phyloP scores from a whole-genome alignment of 225 moss, liverwort and hornwort genomes.

The Bryum argenteum region DNA sequence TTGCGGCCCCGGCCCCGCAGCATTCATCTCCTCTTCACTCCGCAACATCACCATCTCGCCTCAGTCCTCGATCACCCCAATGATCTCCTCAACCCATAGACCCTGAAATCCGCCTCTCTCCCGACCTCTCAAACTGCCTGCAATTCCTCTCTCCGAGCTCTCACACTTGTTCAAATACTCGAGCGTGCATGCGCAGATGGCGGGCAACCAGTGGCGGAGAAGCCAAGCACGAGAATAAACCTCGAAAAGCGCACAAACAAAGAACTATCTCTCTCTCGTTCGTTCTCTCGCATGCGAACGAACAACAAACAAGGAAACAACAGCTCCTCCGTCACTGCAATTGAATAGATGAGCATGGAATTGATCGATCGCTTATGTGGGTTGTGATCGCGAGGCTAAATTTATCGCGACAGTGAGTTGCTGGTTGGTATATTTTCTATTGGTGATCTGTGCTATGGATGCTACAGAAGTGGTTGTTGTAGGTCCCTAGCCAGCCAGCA shows the following conservation, averaged over 20 bases:
- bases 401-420: too few species aligned
- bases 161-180: too few species aligned
- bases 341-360: too few species aligned
- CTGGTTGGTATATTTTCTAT: too few species aligned
- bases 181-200: too few species aligned
- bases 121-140: not conserved
- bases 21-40: constrained; percentile 23
- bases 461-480: too few species aligned
- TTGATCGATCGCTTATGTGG: too few species aligned
- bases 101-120: not conserved
- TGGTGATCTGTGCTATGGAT: too few species aligned
- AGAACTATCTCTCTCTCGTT: not conserved
- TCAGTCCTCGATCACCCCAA: not conserved
- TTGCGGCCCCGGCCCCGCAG: constrained; percentile 4
- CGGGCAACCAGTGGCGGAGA: constrained; percentile 34
- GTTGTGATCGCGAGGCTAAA: too few species aligned
- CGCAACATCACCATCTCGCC: constrained; percentile 29
- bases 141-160: too few species aligned
- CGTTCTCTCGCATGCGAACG: constrained; percentile 7
- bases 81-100: not conserved
- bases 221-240: constrained; percentile 23
- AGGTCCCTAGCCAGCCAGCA: too few species aligned
- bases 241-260: constrained; percentile 13
- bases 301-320: not conserved
- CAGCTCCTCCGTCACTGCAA: too few species aligned